Conservation (phyloP, 352 stramenopile genomes). For the Phytophthora crassamura region DNA sequence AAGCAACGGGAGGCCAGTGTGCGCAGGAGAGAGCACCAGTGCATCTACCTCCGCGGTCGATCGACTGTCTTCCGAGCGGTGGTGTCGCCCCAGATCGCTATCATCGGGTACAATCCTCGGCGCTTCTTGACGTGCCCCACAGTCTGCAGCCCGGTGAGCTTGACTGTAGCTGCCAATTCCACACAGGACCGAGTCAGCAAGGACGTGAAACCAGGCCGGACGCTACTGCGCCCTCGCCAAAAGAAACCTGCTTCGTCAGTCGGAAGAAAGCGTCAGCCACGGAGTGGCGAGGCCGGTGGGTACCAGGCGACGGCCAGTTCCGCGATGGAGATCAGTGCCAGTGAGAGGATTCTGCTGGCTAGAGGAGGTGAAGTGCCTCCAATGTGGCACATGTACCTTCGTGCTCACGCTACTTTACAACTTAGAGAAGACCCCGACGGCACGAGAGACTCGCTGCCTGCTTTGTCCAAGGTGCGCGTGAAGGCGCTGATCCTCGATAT, state of each 20-base stretch:
- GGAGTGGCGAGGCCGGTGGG: constrained; percentile 16
- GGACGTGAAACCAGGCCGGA: constrained; percentile 26
- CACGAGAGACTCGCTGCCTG: constrained; percentile 24
- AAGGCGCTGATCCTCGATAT: constrained; percentile 67
- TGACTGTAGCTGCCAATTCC: background rate
- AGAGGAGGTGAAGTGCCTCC: constrained; percentile 36
- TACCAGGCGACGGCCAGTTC: constrained; percentile 6
- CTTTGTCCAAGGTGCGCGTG: constrained; percentile 39
- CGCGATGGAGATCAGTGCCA: constrained; percentile 16
- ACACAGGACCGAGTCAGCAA: constrained; percentile 22
- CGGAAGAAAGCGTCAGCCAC: constrained; percentile 24
- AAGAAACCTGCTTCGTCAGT: constrained; percentile 19
- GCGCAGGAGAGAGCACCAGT: constrained; percentile 59
- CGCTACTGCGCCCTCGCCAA: constrained; percentile 27
- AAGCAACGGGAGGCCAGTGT: constrained; percentile 47
- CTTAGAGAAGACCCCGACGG: constrained; percentile 22
- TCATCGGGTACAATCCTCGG: constrained; percentile 50
- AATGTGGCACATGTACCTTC: constrained; percentile 52
- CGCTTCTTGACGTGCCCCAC: constrained; percentile 22
- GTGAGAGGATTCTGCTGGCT: constrained; percentile 18
- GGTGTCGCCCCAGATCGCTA: constrained; percentile 52
- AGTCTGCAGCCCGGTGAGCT: background rate
- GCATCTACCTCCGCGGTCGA: constrained; percentile 59
- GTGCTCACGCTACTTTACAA: constrained; percentile 26
- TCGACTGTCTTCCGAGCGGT: constrained; percentile 55